These are phyloP conservation scores for Graphium sp. DNA, from an alignment of 2,329 filamentous ascomycete genomes.

Conservation along the genomic window DNA sequence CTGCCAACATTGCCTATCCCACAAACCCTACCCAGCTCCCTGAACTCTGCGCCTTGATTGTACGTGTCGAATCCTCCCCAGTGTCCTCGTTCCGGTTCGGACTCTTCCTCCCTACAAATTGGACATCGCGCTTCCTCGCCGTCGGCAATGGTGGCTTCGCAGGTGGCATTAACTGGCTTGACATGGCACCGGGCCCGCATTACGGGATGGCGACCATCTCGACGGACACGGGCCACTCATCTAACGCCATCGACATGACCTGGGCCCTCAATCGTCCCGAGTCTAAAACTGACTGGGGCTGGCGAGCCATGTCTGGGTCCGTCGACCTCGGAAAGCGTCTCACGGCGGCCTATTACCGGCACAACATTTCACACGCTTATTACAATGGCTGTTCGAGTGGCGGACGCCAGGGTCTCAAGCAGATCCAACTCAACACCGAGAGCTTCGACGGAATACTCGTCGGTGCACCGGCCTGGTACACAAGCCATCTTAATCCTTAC, in stretches of 20 bases:
- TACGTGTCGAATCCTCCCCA: slow-evolving; percentile 10
- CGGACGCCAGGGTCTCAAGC: slow-evolving; percentile 38
- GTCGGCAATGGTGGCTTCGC: slow-evolving; percentile 15
- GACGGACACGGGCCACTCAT: slow-evolving; percentile 9
- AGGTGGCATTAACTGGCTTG: slow-evolving; percentile 15
- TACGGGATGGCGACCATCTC: slow-evolving; percentile 8
- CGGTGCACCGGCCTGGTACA: slow-evolving; percentile 15
- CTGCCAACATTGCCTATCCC: slow-evolving; percentile 10
- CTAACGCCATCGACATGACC: slow-evolving; percentile 3
- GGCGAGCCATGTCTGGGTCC: slow-evolving; percentile 1
- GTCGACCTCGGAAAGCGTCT: slow-evolving; percentile 29
- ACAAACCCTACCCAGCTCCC: slow-evolving; percentile 13
- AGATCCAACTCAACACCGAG: slow-evolving; percentile 31
- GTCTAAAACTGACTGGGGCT: slow-evolving; percentile 1
- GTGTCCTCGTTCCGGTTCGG: slow-evolving; percentile 13
- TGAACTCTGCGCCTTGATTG: slow-evolving; percentile 13
- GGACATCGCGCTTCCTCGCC: slow-evolving; percentile 14
- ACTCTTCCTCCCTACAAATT: slow-evolving; percentile 14
- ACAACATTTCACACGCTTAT: slow-evolving; percentile 27
- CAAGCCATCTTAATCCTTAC: slow-evolving; percentile 12
- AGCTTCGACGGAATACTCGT: slow-evolving; percentile 42
- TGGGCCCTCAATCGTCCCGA: background rate
- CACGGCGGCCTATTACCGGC: slow-evolving; percentile 27
- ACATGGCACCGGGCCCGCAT: slow-evolving; percentile 7
- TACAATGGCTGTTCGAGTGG: slow-evolving; percentile 43